Evolutionary conservation across 192 early-diverging fungal genomes (phyloP).

Genomic region (Jimgerdemannia flammicorona): DNA sequence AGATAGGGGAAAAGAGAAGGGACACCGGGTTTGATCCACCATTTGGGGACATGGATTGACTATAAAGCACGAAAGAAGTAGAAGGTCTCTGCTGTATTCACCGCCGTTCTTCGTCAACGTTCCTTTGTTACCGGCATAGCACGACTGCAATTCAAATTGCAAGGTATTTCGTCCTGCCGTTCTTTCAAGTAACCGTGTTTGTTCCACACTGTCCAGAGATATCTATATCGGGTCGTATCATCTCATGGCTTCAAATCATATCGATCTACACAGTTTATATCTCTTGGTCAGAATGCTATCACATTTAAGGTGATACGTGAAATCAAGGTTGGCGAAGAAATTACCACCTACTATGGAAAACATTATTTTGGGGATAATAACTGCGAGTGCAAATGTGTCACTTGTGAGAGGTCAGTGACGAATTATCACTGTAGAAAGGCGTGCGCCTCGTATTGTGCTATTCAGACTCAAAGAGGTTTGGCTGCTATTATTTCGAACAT

Average conservation of each 20-base stretch:
- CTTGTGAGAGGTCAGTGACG: conserved; percentile 38
- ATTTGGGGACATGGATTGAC: too few relatives aligned
- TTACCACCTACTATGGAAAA: conserved; percentile 55
- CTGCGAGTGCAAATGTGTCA: conserved; percentile 56
- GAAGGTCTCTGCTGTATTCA: too few relatives aligned
- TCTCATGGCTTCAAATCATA: too few relatives aligned
- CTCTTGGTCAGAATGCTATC: conserved; percentile 40
- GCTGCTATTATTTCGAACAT: too few relatives aligned
- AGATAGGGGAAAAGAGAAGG: too few relatives aligned
- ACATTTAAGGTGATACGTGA: conserved; percentile 48
- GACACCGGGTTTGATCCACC: too few relatives aligned
- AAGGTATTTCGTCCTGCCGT: conserved; percentile 18
- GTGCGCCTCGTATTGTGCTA: too few relatives aligned
- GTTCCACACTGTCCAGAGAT: too few relatives aligned
- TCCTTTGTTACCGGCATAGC: conserved; percentile 31
- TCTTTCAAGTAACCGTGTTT: too few relatives aligned
- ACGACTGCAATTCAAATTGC: conserved; percentile 57
- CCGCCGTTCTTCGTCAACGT: background rate
- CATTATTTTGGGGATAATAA: conserved; percentile 61
- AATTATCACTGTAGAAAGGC: background rate
- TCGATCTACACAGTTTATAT: conserved; percentile 30
- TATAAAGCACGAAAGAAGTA: too few relatives aligned
- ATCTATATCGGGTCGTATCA: too few relatives aligned
- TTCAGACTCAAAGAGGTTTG: too few relatives aligned
- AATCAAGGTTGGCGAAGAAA: conserved; percentile 52